Base-by-base conservation (phyloP, 768 basidiomycete species). In the Coprinopsis strossmayeri region DNA sequence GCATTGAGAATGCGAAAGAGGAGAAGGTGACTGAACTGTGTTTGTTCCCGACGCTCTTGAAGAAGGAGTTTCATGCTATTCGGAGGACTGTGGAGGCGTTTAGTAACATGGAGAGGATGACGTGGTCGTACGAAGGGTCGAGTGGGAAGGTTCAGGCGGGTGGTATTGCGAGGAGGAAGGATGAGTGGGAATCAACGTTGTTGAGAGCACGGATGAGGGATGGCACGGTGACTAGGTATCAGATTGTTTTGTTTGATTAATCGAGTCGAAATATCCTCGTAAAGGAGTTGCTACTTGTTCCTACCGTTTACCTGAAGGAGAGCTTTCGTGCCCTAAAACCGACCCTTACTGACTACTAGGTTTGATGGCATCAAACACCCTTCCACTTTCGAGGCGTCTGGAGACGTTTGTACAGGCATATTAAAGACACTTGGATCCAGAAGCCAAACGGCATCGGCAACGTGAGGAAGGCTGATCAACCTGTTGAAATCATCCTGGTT, bases 81-180 rank as follows among this genome's bases (percentile, higher is more conserved):
- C 5, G 48, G 40, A 42, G 44, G 40, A 49, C 40, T 5, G 32
- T 49, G 17, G 48, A 49, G 30, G 48, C 48, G 17, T 49, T 49
- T 32, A 44, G 48, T 25, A 26, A 26, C 40, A 4, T 9, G 5
- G 40, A 17, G 40, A 42, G 23, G 21, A 26, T 42, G 5, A 25
- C 25, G 10, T 24, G 40, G 40, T 10, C 40, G 23, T 17, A 42
- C 11, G 40, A 42, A 9, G 23, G 23, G 18, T 23, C 40, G 23
- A 23, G 3, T 23, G 18, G 24, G 18, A 42, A 18, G 23, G 7
- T 9, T 11, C 35, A 38, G 18, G 40, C 25, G 18, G 40, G 40
- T 7, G 40, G 40, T 7, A 21, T 42, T 4, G 40, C 40, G 23
- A 42, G 40, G 40, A 9, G 11, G 5, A 42, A 42, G 23, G 23